Evolutionary conservation across 352 stramenopile genomes (phyloP), one percentile per base, ranked within the genome.

Genomic region (Phytophthora constricta): DNA sequence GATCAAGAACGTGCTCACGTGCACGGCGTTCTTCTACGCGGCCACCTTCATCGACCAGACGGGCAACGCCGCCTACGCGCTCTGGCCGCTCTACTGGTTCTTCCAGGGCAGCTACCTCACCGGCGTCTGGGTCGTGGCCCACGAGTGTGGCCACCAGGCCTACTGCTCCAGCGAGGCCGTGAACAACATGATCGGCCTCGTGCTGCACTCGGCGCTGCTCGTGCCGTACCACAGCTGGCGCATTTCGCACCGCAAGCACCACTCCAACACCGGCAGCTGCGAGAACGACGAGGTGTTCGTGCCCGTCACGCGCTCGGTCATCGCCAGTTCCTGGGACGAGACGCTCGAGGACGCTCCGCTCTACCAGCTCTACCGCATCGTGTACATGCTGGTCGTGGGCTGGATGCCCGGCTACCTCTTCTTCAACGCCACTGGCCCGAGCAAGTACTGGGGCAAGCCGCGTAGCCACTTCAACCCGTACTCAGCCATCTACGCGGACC

Each of bases 171-270:
- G 72, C 41, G 91, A 99, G 79, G 78, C 86, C 1, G 87, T 99
- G 27, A 99, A 99, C 82, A 98, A 99, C 72, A 52, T 91, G 43
- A 89, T 99, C 48, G 97, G 97, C 7, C 97, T 98, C 68, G 77
- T 99, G 58, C 80, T 98, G 37, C 97, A 99, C 85, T 98, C 98
- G 70, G 86, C 89, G 27, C 82, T 99, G 34, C 86, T 99, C 28
- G 97, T 99, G 64, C 97, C 97, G 9, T 99, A 99, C 92, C 98
- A 99, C 90, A 98, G 91, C 54, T 99, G 97, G 97, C 91, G 97
- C 67, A 92, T 97, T 74, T 97, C 91, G 41, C 96, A 99, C 85
- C 95, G 93, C 45, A 89, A 97, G 39, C 96, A 99, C 82, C 96
- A 98, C 84, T 98, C 98, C 53, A 95, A 98, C 83, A 97, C 98